A percentile compares a stretch with the other conserved stretches of the same genome.
These are phyloP conservation scores for Boechera divaricarpa DNA, from an alignment of 345 rosid genomes.

Conservation along the genomic window DNA sequence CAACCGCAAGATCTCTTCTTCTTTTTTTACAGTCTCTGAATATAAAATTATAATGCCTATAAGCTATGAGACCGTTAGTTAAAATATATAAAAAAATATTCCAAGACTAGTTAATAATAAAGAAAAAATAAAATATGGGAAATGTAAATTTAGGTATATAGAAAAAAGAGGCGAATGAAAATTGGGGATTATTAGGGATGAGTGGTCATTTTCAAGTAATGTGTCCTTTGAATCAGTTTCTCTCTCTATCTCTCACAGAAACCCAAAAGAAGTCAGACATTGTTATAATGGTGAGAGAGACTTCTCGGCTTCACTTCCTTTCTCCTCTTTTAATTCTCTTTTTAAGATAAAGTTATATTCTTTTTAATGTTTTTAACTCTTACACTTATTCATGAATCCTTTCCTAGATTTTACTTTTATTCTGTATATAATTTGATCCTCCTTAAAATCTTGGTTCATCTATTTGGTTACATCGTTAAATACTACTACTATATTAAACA, in stretches of 20 bases:
- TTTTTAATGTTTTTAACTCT: slow-evolving; percentile 27
- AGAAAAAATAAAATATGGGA: slow-evolving; percentile 16
- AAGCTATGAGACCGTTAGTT: slow-evolving; percentile 27
- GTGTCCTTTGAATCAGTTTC: slow-evolving; percentile 51
- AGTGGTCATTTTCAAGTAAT: slow-evolving; percentile 49
- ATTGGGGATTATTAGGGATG: slow-evolving; percentile 39
- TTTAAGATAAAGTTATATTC: neutral
- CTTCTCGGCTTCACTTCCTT: slow-evolving; percentile 54
- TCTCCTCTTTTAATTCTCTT: slow-evolving; percentile 36
- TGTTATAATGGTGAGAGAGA: slow-evolving; percentile 82
- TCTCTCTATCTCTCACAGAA: slow-evolving; percentile 48
- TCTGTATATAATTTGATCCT: slow-evolving; percentile 19
- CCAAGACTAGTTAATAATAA: neutral
- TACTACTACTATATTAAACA: neutral
- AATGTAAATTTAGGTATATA: slow-evolving; percentile 36
- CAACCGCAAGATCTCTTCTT: slow-evolving; percentile 24
- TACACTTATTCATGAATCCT: slow-evolving; percentile 35
- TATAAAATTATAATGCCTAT: slow-evolving; percentile 1
- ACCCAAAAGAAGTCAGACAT: slow-evolving; percentile 52
- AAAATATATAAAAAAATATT: neutral
- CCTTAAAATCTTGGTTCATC: slow-evolving; percentile 29
- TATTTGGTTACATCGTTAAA: neutral
- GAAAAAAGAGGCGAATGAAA: slow-evolving; percentile 29
- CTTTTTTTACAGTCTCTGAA: neutral
- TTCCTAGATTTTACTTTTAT: slow-evolving; percentile 36